A percentile compares a stretch with the other conserved stretches of the same genome.
Evolutionary conservation across 305 asterid species (phyloP).

Genomic region (Fraxinus velutina): DNA sequence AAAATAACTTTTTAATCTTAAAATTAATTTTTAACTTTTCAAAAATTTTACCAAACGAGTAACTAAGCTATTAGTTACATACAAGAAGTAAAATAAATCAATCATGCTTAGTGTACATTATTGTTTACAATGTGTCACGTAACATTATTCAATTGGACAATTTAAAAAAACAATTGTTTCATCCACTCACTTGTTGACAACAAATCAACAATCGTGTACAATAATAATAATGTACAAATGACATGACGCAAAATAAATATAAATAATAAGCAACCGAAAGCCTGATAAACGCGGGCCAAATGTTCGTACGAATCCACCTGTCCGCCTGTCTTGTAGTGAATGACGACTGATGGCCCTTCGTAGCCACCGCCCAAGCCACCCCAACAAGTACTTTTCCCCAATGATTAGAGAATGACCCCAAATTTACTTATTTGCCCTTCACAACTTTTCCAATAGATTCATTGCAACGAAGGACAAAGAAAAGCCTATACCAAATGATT

Average conservation of each 20-base stretch:
- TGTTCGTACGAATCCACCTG: constrained; percentile 13
- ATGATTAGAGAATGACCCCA: constrained; percentile 26
- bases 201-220: neutral
- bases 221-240: too few species aligned
- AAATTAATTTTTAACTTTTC: neutral
- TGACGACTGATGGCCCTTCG: constrained; percentile 21
- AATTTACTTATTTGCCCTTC: constrained; percentile 26
- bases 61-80: neutral
- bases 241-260: too few species aligned
- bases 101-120: neutral
- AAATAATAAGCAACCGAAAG: neutral
- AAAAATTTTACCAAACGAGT: neutral
- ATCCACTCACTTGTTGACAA: neutral
- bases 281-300: constrained; percentile 46
- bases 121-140: neutral
- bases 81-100: neutral
- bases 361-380: constrained; percentile 44
- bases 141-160: neutral
- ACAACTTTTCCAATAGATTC: neutral
- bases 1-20: neutral
- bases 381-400: constrained; percentile 11
- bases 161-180: neutral
- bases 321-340: neutral
- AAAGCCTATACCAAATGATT: neutral
- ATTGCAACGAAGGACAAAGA: neutral